phyloP scores from a whole-genome alignment of 345 rosid genomes.

The Hibiscus mutabilis region DNA sequence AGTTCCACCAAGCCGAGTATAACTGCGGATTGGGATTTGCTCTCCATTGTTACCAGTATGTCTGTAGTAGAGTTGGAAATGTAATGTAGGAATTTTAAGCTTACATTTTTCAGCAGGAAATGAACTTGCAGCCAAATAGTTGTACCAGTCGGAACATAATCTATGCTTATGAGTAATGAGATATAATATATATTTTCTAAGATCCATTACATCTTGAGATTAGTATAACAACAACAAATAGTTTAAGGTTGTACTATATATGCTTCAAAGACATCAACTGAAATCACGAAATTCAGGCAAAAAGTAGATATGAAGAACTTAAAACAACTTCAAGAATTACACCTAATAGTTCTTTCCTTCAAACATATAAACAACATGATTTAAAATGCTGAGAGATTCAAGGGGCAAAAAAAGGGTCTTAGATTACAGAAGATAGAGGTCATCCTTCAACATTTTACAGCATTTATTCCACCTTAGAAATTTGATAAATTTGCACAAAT shows the following conservation, averaged over 20 bases:
- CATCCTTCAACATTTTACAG: background rate
- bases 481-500: background rate
- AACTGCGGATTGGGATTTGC: too few relatives aligned
- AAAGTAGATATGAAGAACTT: too few relatives aligned
- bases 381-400: background rate
- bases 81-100: background rate
- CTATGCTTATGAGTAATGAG: background rate
- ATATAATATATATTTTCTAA: background rate
- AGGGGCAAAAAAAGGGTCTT: background rate
- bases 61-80: background rate
- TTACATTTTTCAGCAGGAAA: background rate
- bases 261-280: too few relatives aligned
- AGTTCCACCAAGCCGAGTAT: background rate
- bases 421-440: background rate
- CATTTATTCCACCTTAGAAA: background rate
- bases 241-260: too few relatives aligned
- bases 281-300: too few relatives aligned
- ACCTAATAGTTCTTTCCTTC: too few relatives aligned
- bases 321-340: too few relatives aligned
- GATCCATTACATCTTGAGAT: background rate
- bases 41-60: background rate
- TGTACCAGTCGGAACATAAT: background rate
- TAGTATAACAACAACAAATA: too few relatives aligned
- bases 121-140: background rate
- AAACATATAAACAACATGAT: background rate